phyloP scores from a whole-genome alignment of 148 eudicot genomes.

The Amaranthus cruentus region DNA sequence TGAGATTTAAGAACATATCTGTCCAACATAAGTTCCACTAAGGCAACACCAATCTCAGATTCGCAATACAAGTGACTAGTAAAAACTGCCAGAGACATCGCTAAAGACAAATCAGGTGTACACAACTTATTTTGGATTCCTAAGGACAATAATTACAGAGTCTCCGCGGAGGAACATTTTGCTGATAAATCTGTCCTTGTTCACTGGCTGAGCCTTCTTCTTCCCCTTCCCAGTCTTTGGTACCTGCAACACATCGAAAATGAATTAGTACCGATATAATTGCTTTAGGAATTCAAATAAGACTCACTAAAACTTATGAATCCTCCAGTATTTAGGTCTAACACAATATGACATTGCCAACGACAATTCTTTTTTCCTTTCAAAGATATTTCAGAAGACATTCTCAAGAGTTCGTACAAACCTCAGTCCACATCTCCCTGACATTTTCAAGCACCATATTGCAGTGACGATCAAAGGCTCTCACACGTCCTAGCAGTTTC shows the following conservation, averaged over 20 bases:
- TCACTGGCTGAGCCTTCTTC: slow-evolving; percentile 88
- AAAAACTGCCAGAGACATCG: background rate
- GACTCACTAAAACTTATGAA: too few relatives aligned
- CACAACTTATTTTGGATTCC: slow-evolving; percentile 68
- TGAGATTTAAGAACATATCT: background rate
- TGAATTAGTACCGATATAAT: background rate
- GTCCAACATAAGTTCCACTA: too few relatives aligned
- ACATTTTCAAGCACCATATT: slow-evolving; percentile 83
- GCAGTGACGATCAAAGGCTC: slow-evolving; percentile 76
- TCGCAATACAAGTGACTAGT: background rate
- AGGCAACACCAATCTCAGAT: background rate
- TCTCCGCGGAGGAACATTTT: slow-evolving; percentile 97
- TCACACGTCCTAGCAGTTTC: slow-evolving; percentile 70
- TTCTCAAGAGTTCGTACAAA: background rate
- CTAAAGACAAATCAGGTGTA: background rate
- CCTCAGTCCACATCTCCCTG: slow-evolving; percentile 93
- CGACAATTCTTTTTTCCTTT: too few relatives aligned
- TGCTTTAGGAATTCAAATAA: too few relatives aligned
- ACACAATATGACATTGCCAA: too few relatives aligned
- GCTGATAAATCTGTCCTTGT: slow-evolving; percentile 88
- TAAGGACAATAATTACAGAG: slow-evolving; percentile 85
- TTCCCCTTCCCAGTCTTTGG: slow-evolving; percentile 97
- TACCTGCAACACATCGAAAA: slow-evolving; percentile 35
- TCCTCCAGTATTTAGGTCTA: too few relatives aligned
- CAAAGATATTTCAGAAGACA: too few relatives aligned